Percentiles rank a stretch among this genome's conserved stretches.
phyloP scores from a whole-genome alignment of 2,329 filamentous ascomycete species.

The Bipolaris cookei region DNA sequence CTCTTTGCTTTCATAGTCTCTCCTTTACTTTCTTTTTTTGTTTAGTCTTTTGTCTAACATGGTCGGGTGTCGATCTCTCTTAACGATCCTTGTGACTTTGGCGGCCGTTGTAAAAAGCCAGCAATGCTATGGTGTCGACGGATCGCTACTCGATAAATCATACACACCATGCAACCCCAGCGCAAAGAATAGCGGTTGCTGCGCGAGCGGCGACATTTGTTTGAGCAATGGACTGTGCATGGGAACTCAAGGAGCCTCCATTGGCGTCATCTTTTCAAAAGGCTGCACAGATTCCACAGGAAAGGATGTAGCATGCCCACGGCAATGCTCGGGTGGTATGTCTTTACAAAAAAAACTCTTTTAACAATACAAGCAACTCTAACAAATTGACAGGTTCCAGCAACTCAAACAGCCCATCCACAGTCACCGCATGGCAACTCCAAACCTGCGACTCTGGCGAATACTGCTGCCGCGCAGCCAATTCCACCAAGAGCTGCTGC shows the following conservation, averaged over 20 bases:
- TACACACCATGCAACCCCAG: slow-evolving; percentile 40
- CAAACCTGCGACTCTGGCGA: slow-evolving; percentile 45
- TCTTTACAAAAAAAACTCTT: neutral
- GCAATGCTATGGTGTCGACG: slow-evolving; percentile 42
- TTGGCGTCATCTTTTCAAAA: slow-evolving; percentile 44
- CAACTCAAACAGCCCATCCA: slow-evolving; percentile 23
- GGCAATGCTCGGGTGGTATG: slow-evolving; percentile 41
- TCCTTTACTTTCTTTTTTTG: slow-evolving; percentile 6
- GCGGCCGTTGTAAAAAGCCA: slow-evolving; percentile 25
- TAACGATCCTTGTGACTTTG: slow-evolving; percentile 22
- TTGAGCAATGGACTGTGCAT: slow-evolving; percentile 45
- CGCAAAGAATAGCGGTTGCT: slow-evolving; percentile 43
- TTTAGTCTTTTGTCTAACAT: slow-evolving; percentile 26
- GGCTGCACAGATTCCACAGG: slow-evolving; percentile 47
- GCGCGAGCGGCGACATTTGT: slow-evolving; percentile 44
- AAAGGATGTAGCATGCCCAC: slow-evolving; percentile 37
- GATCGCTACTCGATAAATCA: slow-evolving; percentile 34
- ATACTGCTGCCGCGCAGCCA: slow-evolving; percentile 43
- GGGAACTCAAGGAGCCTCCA: slow-evolving; percentile 35
- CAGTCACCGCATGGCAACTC: slow-evolving; percentile 41
- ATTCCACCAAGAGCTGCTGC: slow-evolving; percentile 40
- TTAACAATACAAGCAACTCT: slow-evolving; percentile 2
- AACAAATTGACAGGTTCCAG: slow-evolving; percentile 12
- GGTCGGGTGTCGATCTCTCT: slow-evolving; percentile 20
- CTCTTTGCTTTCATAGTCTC: slow-evolving; percentile 8